Evolutionary conservation across 106 monocot genomes (phyloP), one percentile per base, ranked within the genome.

Genomic region (Dendrobium chrysotoxum): DNA sequence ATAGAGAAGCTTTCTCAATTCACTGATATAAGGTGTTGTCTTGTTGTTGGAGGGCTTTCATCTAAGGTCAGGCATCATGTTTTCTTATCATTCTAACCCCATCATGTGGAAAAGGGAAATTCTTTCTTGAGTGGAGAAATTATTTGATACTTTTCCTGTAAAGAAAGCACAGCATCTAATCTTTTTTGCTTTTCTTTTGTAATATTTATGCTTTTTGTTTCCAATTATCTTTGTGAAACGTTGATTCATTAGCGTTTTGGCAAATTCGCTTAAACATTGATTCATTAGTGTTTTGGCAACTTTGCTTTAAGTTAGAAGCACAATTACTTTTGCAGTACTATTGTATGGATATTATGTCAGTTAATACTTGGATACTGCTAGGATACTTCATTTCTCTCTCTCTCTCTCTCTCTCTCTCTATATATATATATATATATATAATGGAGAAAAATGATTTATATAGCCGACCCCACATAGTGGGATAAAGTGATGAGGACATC

Each of bases 1-100:
- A 86, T 91, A 18, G 92, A 88, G 85, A 98, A 92, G 80, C 89
- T 98, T 80, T 86, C 95, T 74, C 94, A 95, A 46, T 98, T 95
- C 85, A 98, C 98, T 41, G 95, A 98, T 80, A 91, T 98, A 73
- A 91, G 91, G 88, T 98, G 92, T 53, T 98, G 98, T 75, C 95
- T 98, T 79, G 78, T 95, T 87, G 92, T 98, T 84, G 98, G 98
- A 47, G 98, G 98, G 44, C 95, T 95, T 83, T 88, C 98, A 81
- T 88, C 84, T 66, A 98, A 95, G 98, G 98, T 95, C 81, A 78
- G 88, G 3, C 12, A 42, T 42, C 12, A 28, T 74, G n/a, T 68
- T 80, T 76, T 2, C 35, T 79, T 65, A 64, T 53, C 45, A 77
- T 47, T 78, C 16, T 64, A 50, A 13, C 9, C 38, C 8, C 28